Conservation (phyloP, 306 rosid species). For the Cucumis sativus region DNA sequence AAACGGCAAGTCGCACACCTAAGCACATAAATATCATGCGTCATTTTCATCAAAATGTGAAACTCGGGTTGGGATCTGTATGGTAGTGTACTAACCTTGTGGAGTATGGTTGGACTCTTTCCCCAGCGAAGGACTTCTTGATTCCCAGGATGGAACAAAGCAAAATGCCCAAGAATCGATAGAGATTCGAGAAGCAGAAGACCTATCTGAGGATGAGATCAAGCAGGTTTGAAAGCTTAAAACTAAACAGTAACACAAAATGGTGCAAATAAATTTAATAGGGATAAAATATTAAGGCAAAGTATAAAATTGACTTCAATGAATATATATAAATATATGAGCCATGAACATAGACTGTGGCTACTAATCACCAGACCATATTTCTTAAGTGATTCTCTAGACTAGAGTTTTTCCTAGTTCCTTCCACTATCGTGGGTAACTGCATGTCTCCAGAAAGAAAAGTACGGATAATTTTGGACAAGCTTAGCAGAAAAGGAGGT, state of each 20-base stretch:
- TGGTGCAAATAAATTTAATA: neutral
- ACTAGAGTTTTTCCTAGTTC: neutral
- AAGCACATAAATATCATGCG: constrained; percentile 21
- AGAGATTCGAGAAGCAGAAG: constrained; percentile 73
- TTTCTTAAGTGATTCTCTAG: neutral
- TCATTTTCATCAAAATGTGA: constrained; percentile 18
- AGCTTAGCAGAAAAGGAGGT: neutral
- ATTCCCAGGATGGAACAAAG: constrained; percentile 79
- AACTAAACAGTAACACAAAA: neutral
- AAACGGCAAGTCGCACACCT: constrained; percentile 94
- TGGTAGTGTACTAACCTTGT: constrained; percentile 51
- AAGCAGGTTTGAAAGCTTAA: constrained; percentile 2
- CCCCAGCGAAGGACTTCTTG: constrained; percentile 99
- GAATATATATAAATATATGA: neutral
- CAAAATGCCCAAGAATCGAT: constrained; percentile 81
- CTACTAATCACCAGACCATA: neutral
- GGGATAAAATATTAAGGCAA: neutral
- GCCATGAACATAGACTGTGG: neutral
- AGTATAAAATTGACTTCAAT: neutral
- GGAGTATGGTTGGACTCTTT: constrained; percentile 90
- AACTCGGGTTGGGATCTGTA: constrained; percentile 1
- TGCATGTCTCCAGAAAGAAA: neutral
- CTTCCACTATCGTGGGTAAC: neutral
- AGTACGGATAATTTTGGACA: neutral
- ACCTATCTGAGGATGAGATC: constrained; percentile 48